Evolutionary conservation across 768 basidiomycete genomes (phyloP).

Genomic region (Austroboletus festivus): DNA sequence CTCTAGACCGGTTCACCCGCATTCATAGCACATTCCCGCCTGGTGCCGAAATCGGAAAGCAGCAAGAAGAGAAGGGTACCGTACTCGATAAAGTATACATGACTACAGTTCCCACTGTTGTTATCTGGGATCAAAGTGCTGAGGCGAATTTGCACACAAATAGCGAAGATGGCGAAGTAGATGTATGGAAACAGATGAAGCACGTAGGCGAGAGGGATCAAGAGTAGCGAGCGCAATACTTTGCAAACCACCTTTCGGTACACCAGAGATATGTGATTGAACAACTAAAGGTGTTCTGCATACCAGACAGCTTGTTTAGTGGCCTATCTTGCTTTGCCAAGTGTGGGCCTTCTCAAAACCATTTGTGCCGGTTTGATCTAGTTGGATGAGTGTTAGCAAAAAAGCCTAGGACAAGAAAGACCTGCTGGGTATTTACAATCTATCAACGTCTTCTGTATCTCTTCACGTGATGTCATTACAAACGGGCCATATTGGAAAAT

Average conservation of each 20-base stretch:
- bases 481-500: conserved; percentile 88
- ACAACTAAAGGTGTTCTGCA: too few relatives aligned
- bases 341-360: conserved; percentile 88
- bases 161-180: conserved; percentile 46
- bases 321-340: conserved; percentile 83
- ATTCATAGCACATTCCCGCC: conserved; percentile 62
- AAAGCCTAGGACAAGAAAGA: not conserved
- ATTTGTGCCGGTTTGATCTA: conserved; percentile 72
- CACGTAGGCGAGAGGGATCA: conserved; percentile 42
- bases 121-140: conserved; percentile 57
- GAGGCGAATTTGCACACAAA: conserved; percentile 12
- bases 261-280: not conserved
- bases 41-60: conserved; percentile 44
- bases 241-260: not conserved
- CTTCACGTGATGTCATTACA: conserved; percentile 78
- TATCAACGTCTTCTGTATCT: conserved; percentile 75
- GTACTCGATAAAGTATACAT: conserved; percentile 63
- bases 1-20: conserved; percentile 68
- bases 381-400: conserved; percentile 7
- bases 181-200: conserved; percentile 69
- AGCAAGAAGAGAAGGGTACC: conserved; percentile 54
- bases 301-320: conserved; percentile 14
- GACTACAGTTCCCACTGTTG: conserved; percentile 57
- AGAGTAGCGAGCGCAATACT: conserved; percentile 10
- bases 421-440: conserved; percentile 58